phyloP scores from a whole-genome alignment of 306 rosid genomes.

The Fagus sylvatica region DNA sequence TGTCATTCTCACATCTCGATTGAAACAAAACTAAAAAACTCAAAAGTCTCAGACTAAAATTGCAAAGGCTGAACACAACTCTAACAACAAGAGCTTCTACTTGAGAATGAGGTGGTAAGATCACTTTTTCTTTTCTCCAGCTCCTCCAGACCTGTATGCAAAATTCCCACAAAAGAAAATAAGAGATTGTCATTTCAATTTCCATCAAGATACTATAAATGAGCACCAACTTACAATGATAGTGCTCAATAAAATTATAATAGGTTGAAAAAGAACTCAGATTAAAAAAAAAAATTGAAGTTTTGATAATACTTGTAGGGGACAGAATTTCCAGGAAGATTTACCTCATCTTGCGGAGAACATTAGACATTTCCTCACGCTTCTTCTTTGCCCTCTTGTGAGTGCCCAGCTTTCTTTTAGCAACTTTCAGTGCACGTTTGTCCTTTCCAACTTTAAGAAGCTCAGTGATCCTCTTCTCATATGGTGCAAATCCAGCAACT shows the following conservation, averaged over 20 bases:
- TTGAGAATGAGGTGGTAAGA: neutral
- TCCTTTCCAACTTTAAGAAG: slow-evolving; percentile 95
- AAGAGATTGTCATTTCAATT: neutral
- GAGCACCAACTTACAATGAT: neutral
- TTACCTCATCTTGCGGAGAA: slow-evolving; percentile 88
- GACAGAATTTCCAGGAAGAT: neutral
- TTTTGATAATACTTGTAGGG: too few relatives aligned
- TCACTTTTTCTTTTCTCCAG: slow-evolving; percentile 79
- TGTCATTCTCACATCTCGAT: slow-evolving; percentile 10
- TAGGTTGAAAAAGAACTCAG: neutral
- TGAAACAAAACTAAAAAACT: slow-evolving; percentile 19
- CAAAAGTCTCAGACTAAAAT: neutral
- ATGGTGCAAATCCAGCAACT: slow-evolving; percentile 92
- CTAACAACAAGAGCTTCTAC: slow-evolving; percentile 13
- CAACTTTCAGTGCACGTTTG: slow-evolving; percentile 83
- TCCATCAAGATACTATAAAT: neutral
- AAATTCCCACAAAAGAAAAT: neutral
- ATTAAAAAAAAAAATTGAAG: too few relatives aligned
- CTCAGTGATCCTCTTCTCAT: slow-evolving; percentile 91
- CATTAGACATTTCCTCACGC: slow-evolving; percentile 90
- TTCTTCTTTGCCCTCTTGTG: slow-evolving; percentile 92
- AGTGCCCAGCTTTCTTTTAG: slow-evolving; percentile 86
- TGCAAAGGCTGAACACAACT: slow-evolving; percentile 4
- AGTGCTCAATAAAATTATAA: neutral
- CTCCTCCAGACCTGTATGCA: slow-evolving; percentile 82